These are phyloP conservation scores for Saccharomyces hybrid DNA, from an alignment of 1,139 yeast species.

Conservation along the genomic window DNA sequence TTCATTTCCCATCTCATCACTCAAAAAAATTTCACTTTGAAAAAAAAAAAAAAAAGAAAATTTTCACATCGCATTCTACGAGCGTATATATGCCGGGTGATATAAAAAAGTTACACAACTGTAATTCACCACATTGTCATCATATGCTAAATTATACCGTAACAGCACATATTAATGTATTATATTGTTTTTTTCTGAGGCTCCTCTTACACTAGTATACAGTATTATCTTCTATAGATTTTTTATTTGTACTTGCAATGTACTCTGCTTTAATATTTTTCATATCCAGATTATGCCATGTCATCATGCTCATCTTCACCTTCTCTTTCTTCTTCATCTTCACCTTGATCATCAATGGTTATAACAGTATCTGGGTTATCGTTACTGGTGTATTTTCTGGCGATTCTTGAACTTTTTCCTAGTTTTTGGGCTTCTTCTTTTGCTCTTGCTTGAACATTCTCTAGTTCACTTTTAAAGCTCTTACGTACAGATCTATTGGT, in stretches of 20 bases:
- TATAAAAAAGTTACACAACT: neutral
- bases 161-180: neutral
- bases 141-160: neutral
- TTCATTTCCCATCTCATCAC: conserved; percentile 14
- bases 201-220: neutral
- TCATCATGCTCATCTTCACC: conserved; percentile 16
- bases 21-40: conserved; percentile 9
- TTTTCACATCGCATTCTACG: conserved; percentile 5
- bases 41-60: conserved; percentile 6
- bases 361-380: conserved; percentile 47
- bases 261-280: conserved; percentile 11
- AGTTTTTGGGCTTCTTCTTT: conserved; percentile 45
- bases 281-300: conserved; percentile 5
- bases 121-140: neutral
- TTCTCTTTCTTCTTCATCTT: conserved; percentile 43
- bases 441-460: conserved; percentile 48
- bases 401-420: conserved; percentile 64
- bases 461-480: conserved; percentile 54
- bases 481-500: conserved; percentile 72
- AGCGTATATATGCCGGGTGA: neutral
- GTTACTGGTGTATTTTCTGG: conserved; percentile 54
- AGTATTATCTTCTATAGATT: conserved; percentile 11
- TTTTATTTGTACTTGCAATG: neutral
- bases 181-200: neutral
- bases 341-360: conserved; percentile 55